Conservation (phyloP, 2,329 filamentous ascomycete species). For the Colletotrichum plurivorum region DNA sequence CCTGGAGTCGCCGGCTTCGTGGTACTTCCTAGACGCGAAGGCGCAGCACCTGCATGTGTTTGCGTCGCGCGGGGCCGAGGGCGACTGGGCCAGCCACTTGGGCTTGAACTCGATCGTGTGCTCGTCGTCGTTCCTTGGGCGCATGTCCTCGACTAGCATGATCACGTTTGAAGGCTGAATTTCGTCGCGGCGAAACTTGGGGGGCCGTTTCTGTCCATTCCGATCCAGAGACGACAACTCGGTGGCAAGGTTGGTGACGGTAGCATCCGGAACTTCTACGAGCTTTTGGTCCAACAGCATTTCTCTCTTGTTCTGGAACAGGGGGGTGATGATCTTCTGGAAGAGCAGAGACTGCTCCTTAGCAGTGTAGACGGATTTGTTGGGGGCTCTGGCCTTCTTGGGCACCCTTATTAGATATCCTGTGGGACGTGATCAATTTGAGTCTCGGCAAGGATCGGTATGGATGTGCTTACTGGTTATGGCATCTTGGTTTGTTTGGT, state of each 20-base stretch:
- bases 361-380: conserved; percentile 57
- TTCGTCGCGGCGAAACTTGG: conserved; percentile 56
- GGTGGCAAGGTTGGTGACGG: conserved; percentile 60
- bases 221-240: conserved; percentile 64
- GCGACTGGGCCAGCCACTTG: conserved; percentile 86
- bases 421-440: conserved; percentile 45
- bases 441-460: not conserved
- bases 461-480: conserved; percentile 2
- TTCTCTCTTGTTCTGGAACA: conserved; percentile 62
- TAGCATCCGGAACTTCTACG: conserved; percentile 57
- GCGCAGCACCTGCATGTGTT: conserved; percentile 84
- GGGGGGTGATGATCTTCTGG: conserved; percentile 64
- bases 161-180: not conserved
- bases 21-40: conserved; percentile 59
- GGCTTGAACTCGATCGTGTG: conserved; percentile 82
- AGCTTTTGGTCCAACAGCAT: conserved; percentile 70
- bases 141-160: conserved; percentile 83
- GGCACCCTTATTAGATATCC: conserved; percentile 53
- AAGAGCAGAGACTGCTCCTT: conserved; percentile 62
- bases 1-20: conserved; percentile 11
- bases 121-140: conserved; percentile 44
- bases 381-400: conserved; percentile 47
- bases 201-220: conserved; percentile 22
- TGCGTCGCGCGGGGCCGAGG: conserved; percentile 74
- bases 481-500: conserved; percentile 19